phyloP scores from a whole-genome alignment of 345 rosid species.

The Salix viminalis region DNA sequence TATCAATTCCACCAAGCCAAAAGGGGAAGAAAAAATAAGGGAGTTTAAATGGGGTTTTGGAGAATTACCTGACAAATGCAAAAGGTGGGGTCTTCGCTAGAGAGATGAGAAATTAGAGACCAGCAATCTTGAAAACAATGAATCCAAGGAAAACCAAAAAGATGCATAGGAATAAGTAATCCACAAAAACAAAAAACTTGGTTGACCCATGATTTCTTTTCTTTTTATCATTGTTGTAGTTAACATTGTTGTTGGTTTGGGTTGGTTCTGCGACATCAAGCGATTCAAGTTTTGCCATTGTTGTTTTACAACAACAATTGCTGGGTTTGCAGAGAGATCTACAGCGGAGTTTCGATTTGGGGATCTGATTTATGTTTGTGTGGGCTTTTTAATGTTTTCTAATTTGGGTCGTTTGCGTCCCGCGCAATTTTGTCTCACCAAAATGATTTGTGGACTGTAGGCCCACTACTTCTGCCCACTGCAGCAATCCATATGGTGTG shows the following conservation, averaged over 20 bases:
- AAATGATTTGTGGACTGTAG: background rate
- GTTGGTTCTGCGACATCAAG: conserved; percentile 9
- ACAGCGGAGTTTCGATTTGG: background rate
- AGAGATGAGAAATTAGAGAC: background rate
- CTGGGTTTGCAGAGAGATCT: background rate
- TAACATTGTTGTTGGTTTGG: background rate
- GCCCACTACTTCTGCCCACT: background rate
- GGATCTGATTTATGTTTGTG: background rate
- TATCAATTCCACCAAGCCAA: too few relatives aligned
- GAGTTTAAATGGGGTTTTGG: background rate
- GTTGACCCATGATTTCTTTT: conserved; percentile 63
- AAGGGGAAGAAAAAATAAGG: too few relatives aligned
- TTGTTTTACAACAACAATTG: background rate
- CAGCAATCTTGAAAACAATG: conserved; percentile 46
- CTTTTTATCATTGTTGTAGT: conserved; percentile 18
- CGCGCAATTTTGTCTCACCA: background rate
- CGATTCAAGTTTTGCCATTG: conserved; percentile 20
- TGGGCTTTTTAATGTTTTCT: background rate
- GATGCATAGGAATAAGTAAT: conserved; percentile 53
- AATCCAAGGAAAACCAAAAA: conserved; percentile 51
- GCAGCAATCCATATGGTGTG: too few relatives aligned
- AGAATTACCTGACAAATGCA: conserved; percentile 6
- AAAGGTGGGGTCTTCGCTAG: background rate
- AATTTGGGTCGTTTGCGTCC: background rate
- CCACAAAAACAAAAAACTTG: conserved; percentile 59